phyloP scores from a whole-genome alignment of 208 protist species.

The Trypanosoma mega region DNA sequence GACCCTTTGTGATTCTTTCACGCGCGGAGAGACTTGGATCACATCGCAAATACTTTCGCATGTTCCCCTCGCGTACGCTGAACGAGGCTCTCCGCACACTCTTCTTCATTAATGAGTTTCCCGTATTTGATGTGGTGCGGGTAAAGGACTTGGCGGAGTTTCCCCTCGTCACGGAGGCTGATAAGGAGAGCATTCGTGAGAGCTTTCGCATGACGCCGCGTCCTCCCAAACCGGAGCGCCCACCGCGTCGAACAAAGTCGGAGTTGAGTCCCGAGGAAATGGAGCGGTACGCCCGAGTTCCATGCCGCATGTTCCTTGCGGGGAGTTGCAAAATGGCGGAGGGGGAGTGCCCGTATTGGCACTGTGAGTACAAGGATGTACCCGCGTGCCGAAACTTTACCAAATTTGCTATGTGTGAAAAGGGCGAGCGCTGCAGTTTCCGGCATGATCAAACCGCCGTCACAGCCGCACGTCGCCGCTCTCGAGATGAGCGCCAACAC shows the following conservation, averaged over 20 bases:
- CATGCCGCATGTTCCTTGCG: slow-evolving; percentile 66
- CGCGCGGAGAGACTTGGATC: slow-evolving; percentile 70
- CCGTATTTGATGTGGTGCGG: slow-evolving; percentile 72
- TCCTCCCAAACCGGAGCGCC: slow-evolving; percentile 25
- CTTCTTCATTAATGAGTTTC: slow-evolving; percentile 89
- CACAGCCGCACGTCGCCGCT: slow-evolving; percentile 31
- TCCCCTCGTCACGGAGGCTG: slow-evolving; percentile 65
- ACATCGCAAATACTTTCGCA: slow-evolving; percentile 57
- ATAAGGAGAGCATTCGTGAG: slow-evolving; percentile 66
- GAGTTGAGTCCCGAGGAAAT: slow-evolving; percentile 48
- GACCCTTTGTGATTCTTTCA: slow-evolving; percentile 46
- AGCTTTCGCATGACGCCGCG: slow-evolving; percentile 54
- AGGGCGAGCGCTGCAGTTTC: slow-evolving; percentile 68
- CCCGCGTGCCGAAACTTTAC: slow-evolving; percentile 64
- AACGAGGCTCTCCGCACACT: slow-evolving; percentile 73
- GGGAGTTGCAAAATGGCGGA: slow-evolving; percentile 41
- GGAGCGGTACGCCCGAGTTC: slow-evolving; percentile 41
- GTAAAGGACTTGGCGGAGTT: slow-evolving; percentile 32
- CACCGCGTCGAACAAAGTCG: slow-evolving; percentile 35
- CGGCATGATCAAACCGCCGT: slow-evolving; percentile 60
- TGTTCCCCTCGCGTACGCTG: slow-evolving; percentile 55
- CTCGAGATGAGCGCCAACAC: slow-evolving; percentile 28
- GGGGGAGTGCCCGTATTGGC: slow-evolving; percentile 75
- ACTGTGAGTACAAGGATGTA: slow-evolving; percentile 64
- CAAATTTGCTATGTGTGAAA: slow-evolving; percentile 51